Evolutionary conservation across 257 asterid genomes (phyloP).

Genomic region (Salvia rosmarinus): DNA sequence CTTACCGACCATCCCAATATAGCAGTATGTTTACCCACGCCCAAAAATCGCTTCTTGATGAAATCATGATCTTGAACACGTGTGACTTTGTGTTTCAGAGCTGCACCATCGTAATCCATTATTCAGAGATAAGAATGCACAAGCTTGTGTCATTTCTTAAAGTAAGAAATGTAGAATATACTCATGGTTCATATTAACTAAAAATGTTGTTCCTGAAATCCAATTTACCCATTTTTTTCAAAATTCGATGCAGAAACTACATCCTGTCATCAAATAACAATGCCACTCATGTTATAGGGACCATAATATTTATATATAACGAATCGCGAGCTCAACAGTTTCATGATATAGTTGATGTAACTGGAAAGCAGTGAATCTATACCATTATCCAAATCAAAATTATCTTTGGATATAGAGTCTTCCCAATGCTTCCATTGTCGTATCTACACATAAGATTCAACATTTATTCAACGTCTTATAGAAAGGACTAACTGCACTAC

Average conservation of each 20-base stretch:
- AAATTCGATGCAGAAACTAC: not conserved
- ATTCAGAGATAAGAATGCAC: slow-evolving; percentile 16
- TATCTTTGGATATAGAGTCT: slow-evolving; percentile 69
- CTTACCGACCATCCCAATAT: slow-evolving; percentile 84
- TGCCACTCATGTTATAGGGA: not conserved
- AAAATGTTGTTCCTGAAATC: slow-evolving; percentile 9
- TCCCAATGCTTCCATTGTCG: slow-evolving; percentile 97
- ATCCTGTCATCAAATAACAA: not conserved
- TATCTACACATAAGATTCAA: slow-evolving; percentile 52
- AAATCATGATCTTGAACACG: slow-evolving; percentile 87
- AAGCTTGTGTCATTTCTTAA: not conserved
- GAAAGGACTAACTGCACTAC: not conserved
- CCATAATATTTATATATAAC: not conserved
- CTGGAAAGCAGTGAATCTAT: slow-evolving; percentile 22
- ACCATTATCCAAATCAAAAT: slow-evolving; percentile 57
- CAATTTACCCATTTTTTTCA: not conserved
- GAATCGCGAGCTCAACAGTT: not conserved
- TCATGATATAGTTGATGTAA: slow-evolving; percentile 15
- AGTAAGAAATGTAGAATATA: not conserved
- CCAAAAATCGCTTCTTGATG: slow-evolving; percentile 78
- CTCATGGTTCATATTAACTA: not conserved
- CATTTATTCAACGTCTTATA: slow-evolving; percentile 5
- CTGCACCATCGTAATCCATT: slow-evolving; percentile 44
- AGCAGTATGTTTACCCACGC: slow-evolving; percentile 62
- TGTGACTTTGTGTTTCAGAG: slow-evolving; percentile 62